A percentile compares a stretch with the other conserved stretches of the same genome.
These are phyloP conservation scores for Cryoendolithus antarcticus DNA, from an alignment of 2,329 filamentous ascomycete species.

Conservation along the genomic window DNA sequence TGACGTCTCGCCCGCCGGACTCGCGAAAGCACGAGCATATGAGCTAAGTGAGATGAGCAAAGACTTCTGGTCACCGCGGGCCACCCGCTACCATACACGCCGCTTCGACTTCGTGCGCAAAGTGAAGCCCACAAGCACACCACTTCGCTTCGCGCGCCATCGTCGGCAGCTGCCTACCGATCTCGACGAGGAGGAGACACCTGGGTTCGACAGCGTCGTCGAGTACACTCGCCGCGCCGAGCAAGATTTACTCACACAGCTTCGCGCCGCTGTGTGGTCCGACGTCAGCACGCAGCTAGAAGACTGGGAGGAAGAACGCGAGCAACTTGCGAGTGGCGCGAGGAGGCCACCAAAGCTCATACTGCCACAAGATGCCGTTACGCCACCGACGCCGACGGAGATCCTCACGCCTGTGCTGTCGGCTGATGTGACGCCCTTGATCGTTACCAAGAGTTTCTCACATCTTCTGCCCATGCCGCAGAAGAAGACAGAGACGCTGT, in stretches of 20 bases:
- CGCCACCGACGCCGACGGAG: conserved; percentile 1
- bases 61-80: conserved; percentile 31
- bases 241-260: conserved; percentile 5
- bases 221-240: conserved; percentile 9
- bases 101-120: conserved; percentile 31
- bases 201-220: conserved; percentile 25
- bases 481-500: conserved; percentile 12
- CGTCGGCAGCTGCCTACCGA: conserved; percentile 14
- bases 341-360: too few relatives aligned
- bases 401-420: conserved; percentile 1
- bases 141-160: conserved; percentile 29
- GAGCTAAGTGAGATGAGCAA: conserved; percentile 32
- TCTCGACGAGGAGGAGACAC: conserved; percentile 27
- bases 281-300: conserved; percentile 6
- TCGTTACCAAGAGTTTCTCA: neutral
- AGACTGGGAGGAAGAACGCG: neutral
- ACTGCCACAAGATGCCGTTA: neutral
- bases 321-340: too few relatives aligned
- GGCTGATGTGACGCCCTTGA: neutral
- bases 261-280: conserved; percentile 8
- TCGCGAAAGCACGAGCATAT: conserved; percentile 23
- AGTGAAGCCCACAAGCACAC: conserved; percentile 25
- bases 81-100: conserved; percentile 27
- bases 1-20: conserved; percentile 21
- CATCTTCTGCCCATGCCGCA: conserved; percentile 3